Evolutionary conservation across 106 monocot genomes (phyloP).

Genomic region (Dioscorea alata): DNA sequence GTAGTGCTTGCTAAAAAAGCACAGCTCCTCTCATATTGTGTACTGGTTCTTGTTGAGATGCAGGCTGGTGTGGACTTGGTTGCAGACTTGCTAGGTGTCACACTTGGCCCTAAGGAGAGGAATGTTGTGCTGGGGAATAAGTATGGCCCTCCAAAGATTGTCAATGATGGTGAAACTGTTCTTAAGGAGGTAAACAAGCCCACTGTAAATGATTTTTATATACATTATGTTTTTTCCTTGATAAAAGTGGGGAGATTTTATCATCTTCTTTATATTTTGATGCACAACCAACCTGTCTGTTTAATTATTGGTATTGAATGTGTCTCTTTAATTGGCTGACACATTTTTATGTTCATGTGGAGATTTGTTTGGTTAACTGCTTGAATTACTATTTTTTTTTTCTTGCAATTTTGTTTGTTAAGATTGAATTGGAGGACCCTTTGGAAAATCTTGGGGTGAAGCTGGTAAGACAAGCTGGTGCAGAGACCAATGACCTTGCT

Average conservation of each 20-base stretch:
- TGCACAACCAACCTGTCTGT: background rate
- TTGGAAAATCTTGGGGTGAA: slow-evolving; percentile 92
- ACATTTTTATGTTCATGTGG: background rate
- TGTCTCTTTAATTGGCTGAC: background rate
- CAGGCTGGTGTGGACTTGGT: slow-evolving; percentile 89
- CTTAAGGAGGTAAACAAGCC: slow-evolving; percentile 55
- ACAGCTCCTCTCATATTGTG: too few relatives aligned
- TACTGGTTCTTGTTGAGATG: background rate
- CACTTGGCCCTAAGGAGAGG: slow-evolving; percentile 83
- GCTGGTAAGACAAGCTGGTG: slow-evolving; percentile 87
- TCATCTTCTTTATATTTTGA: background rate
- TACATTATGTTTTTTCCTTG: background rate
- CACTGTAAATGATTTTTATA: background rate
- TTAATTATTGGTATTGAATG: too few relatives aligned
- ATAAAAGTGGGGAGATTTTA: background rate
- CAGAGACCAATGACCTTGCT: slow-evolving; percentile 83
- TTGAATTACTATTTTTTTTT: background rate
- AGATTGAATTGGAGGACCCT: slow-evolving; percentile 91
- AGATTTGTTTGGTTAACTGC: background rate
- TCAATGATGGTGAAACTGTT: slow-evolving; percentile 95
- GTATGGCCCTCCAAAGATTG: slow-evolving; percentile 90
- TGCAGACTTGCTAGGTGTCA: slow-evolving; percentile 78
- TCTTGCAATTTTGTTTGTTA: background rate
- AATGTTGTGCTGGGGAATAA: slow-evolving; percentile 88
- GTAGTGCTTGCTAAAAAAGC: too few relatives aligned